Conservation (phyloP, 768 basidiomycete species). For the Collybiopsis confluens region DNA sequence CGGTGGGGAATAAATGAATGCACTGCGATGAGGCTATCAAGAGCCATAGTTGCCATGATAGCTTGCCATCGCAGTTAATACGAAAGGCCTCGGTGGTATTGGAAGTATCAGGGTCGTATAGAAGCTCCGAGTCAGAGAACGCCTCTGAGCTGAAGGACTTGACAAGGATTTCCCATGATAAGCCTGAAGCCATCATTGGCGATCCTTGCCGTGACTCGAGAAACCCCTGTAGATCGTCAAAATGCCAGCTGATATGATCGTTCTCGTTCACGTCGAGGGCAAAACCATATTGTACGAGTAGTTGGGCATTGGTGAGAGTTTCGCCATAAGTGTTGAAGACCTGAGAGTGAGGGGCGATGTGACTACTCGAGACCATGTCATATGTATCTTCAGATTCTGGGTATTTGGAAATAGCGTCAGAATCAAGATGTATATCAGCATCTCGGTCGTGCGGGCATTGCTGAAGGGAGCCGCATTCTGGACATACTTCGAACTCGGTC, state of each 20-base stretch:
- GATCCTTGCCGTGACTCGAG: not conserved
- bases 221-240: constrained; percentile 24
- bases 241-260: constrained; percentile 48
- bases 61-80: constrained; percentile 5
- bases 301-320: constrained; percentile 56
- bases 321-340: constrained; percentile 81
- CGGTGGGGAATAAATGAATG: not conserved
- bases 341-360: constrained; percentile 48
- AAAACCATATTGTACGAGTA: constrained; percentile 72
- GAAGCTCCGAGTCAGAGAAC: not conserved
- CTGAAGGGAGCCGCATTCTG: constrained; percentile 60
- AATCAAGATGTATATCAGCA: constrained; percentile 14
- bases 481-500: constrained; percentile 74
- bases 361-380: constrained; percentile 64
- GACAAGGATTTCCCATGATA: not conserved
- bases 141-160: not conserved
- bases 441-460: constrained; percentile 64
- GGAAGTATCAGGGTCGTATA: not conserved
- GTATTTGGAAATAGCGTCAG: not conserved
- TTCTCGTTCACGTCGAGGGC: constrained; percentile 67
- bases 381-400: constrained; percentile 32
- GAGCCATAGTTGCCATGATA: constrained; percentile 8
- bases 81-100: not conserved
- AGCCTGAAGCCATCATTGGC: not conserved
- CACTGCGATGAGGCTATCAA: not conserved